Evolutionary conservation across 306 rosid genomes (phyloP), one percentile per base, ranked within the genome.

Genomic region (Trichosanthes truncata): DNA sequence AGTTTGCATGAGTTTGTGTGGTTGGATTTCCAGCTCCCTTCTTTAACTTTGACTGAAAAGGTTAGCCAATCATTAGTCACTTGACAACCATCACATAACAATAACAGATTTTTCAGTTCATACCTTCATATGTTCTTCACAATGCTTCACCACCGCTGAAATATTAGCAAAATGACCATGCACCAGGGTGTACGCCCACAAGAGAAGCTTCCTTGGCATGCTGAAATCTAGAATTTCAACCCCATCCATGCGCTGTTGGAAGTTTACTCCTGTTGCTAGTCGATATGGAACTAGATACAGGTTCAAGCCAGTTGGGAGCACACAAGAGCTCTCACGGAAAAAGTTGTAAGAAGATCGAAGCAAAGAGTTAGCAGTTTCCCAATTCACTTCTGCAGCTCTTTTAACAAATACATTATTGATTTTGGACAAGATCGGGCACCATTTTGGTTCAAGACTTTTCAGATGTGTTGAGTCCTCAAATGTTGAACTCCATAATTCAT

Each of bases 191-290:
- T 87, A 92, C 57, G 98, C 93, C 98, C 98, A 95, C 90, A 95
- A 84, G 48, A 95, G 97, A 90, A 95, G 97, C 88, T 95, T 95
- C 89, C 98, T 95, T 52, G 97, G 97, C 82, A 91, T 89, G 95
- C 97, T 92, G 57, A 95, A 87, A 85, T 95, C 98, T 83, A 95
- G 90, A 56, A 86, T 84, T 85, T 95, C 98, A 83, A 75, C 84
- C 81, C 95, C 98, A 57, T 85, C 83, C 78, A 76, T 68, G 80
- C 75, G 85, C 51, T 91, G 92, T 61, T 84, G 84, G 77, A 92
- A 83, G 20, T 87, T 92, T 53, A 83, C 80, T 81, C 82, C 93
- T 60, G 82, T 83, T 52, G 84, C 89, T 74, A 84, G 76, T 82
- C 89, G 91, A 80, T 85, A 81, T 36, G 91, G 90, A 84, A 88